These are phyloP conservation scores for Penicillium desertorum DNA, from an alignment of 495 filamentous ascomycete genomes.

Conservation along the genomic window DNA sequence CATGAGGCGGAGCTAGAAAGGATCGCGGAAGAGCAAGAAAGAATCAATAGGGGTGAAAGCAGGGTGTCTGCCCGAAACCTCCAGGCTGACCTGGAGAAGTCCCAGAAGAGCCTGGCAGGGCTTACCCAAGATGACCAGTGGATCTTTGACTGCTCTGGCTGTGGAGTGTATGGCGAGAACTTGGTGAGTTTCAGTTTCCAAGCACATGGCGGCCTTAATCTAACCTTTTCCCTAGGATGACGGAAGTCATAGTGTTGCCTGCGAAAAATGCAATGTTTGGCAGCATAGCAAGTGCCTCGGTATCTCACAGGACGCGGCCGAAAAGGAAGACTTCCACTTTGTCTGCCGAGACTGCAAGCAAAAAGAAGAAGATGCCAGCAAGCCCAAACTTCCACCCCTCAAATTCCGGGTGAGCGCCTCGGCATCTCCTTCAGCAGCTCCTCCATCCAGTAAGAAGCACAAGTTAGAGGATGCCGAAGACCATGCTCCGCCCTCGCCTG, in stretches of 20 bases:
- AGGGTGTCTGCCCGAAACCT: slow-evolving; percentile 76
- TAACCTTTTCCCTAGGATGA: slow-evolving; percentile 63
- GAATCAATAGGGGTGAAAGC: slow-evolving; percentile 58
- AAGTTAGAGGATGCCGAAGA: slow-evolving; percentile 27
- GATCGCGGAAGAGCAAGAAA: slow-evolving; percentile 74
- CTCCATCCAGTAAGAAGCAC: slow-evolving; percentile 25
- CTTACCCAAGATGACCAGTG: slow-evolving; percentile 80
- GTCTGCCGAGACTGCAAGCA: slow-evolving; percentile 76
- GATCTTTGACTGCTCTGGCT: slow-evolving; percentile 89
- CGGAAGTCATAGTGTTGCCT: slow-evolving; percentile 89
- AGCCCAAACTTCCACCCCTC: slow-evolving; percentile 69
- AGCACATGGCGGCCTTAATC: slow-evolving; percentile 13
- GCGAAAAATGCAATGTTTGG: slow-evolving; percentile 93
- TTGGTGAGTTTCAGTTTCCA: slow-evolving; percentile 45
- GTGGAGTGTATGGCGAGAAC: slow-evolving; percentile 83
- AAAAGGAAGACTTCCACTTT: slow-evolving; percentile 85
- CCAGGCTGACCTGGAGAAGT: slow-evolving; percentile 73
- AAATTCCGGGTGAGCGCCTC: slow-evolving; percentile 62
- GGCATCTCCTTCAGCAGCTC: slow-evolving; percentile 40
- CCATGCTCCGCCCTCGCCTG: slow-evolving; percentile 28
- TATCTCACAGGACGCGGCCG: slow-evolving; percentile 72
- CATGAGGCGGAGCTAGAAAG: slow-evolving; percentile 81
- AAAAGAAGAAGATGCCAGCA: slow-evolving; percentile 60
- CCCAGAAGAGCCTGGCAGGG: slow-evolving; percentile 67
- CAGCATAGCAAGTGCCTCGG: slow-evolving; percentile 91